phyloP scores from a whole-genome alignment of 768 basidiomycete species.

The Rhizopogon vulgaris region DNA sequence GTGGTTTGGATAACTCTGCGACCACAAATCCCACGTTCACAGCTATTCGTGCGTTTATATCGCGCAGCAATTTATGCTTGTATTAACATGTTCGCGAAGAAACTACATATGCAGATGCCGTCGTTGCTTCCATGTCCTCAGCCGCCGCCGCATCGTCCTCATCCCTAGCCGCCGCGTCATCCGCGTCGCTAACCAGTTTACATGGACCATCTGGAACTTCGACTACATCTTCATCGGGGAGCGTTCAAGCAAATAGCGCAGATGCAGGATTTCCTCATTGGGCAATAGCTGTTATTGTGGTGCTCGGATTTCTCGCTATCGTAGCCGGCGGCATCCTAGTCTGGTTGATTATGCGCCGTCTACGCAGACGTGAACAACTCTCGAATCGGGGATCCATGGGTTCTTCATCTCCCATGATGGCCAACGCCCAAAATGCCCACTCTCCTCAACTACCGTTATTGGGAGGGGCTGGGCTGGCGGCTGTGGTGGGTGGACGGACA shows the following conservation, averaged over 20 bases:
- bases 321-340: constrained; percentile 58
- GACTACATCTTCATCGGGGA: constrained; percentile 21
- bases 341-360: constrained; percentile 68
- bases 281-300: constrained; percentile 88
- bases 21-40: constrained; percentile 67
- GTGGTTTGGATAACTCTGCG: constrained; percentile 51
- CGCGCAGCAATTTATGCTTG: background rate
- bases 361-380: constrained; percentile 46
- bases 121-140: constrained; percentile 46
- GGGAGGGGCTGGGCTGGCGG: constrained; percentile 26
- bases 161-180: constrained; percentile 32
- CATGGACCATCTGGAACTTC: constrained; percentile 11
- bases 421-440: constrained; percentile 39
- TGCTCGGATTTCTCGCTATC: constrained; percentile 82
- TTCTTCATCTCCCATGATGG: constrained; percentile 80
- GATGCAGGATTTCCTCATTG: constrained; percentile 65
- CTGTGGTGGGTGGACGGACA: constrained; percentile 23
- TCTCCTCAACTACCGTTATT: constrained; percentile 45
- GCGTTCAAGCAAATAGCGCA: constrained; percentile 37
- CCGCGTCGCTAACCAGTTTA: constrained; percentile 15
- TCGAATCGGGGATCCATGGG: constrained; percentile 72
- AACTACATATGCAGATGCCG: constrained; percentile 69
- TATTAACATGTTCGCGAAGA: constrained; percentile 33
- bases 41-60: constrained; percentile 64
- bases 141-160: constrained; percentile 33